A percentile compares a stretch with the other conserved stretches of the same genome.
phyloP scores from a whole-genome alignment of 768 basidiomycete genomes.

The Rhodotorula babjevae region DNA sequence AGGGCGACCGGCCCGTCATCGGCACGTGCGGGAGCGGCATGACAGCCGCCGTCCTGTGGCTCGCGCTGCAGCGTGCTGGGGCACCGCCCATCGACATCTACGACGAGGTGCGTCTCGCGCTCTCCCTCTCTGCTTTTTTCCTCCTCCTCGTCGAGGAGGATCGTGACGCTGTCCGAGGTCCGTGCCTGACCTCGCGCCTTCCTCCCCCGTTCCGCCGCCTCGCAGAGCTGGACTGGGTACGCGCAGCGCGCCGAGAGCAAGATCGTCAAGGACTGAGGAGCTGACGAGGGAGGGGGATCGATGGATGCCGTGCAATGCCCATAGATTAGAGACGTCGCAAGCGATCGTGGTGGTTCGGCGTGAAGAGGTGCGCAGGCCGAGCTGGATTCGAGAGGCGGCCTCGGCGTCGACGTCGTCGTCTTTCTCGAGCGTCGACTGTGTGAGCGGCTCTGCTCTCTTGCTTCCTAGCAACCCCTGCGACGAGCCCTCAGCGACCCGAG shows the following conservation, averaged over 20 bases:
- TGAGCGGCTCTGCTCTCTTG: too few relatives aligned
- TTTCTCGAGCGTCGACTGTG: too few relatives aligned
- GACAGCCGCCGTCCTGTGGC: conserved; percentile 80
- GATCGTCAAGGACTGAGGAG: conserved; percentile 49
- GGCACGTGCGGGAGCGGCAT: conserved; percentile 92
- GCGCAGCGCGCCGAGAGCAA: conserved; percentile 68
- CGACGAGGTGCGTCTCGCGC: conserved; percentile 67
- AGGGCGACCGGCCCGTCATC: conserved; percentile 59
- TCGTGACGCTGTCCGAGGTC: too few relatives aligned
- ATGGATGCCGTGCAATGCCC: background rate
- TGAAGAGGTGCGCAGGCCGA: too few relatives aligned
- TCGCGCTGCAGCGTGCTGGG: conserved; percentile 73
- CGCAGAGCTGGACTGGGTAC: conserved; percentile 92
- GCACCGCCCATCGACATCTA: conserved; percentile 65
- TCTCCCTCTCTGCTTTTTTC: background rate
- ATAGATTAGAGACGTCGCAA: too few relatives aligned
- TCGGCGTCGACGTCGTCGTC: too few relatives aligned
- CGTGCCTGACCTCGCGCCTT: too few relatives aligned
- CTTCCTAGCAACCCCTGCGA: too few relatives aligned
- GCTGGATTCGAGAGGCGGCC: too few relatives aligned
- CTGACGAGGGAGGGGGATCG: background rate
- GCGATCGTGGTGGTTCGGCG: too few relatives aligned
- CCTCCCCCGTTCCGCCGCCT: background rate
- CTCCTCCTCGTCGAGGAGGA: too few relatives aligned
- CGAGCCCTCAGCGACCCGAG: too few relatives aligned